Percentiles rank a stretch among this genome's conserved stretches.
These are phyloP conservation scores for Lepiota venenata DNA, from an alignment of 768 basidiomycete species.

Conservation along the genomic window DNA sequence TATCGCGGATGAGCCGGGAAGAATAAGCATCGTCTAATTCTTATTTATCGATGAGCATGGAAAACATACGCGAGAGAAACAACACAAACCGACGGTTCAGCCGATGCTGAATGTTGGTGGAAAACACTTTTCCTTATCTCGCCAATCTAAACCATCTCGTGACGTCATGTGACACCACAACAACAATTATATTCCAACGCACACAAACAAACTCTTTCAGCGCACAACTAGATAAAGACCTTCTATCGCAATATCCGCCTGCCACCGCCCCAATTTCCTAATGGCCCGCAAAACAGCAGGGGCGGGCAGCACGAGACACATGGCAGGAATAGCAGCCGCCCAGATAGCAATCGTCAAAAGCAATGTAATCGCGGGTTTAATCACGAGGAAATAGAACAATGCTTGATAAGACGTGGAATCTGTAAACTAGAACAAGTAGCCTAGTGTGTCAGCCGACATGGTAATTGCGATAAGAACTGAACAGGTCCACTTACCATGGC, in stretches of 20 bases:
- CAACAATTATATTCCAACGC: background rate
- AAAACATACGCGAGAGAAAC: background rate
- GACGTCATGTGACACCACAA: slow-evolving; percentile 7
- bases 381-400: slow-evolving; percentile 84
- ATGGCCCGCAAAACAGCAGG: slow-evolving; percentile 65
- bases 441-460: background rate
- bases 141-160: background rate
- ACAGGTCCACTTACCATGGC: too few relatives aligned
- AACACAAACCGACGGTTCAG: background rate
- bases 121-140: background rate
- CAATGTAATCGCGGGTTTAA: slow-evolving; percentile 80
- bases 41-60: background rate
- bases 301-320: slow-evolving; percentile 61
- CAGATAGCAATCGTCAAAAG: slow-evolving; percentile 55
- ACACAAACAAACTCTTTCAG: background rate
- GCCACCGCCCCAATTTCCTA: slow-evolving; percentile 72
- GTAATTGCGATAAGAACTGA: too few relatives aligned
- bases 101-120: background rate
- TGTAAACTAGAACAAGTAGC: slow-evolving; percentile 58
- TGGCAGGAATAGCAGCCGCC: slow-evolving; percentile 51
- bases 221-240: slow-evolving; percentile 41
- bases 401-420: slow-evolving; percentile 83
- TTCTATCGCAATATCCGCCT: slow-evolving; percentile 79
- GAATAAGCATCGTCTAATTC: slow-evolving; percentile 60
- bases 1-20: slow-evolving; percentile 74